Percentiles rank a stretch among this genome's conserved stretches.
Evolutionary conservation across 1,284 basidiomycete genomes (phyloP).

Genomic region (Tilletia caries): DNA sequence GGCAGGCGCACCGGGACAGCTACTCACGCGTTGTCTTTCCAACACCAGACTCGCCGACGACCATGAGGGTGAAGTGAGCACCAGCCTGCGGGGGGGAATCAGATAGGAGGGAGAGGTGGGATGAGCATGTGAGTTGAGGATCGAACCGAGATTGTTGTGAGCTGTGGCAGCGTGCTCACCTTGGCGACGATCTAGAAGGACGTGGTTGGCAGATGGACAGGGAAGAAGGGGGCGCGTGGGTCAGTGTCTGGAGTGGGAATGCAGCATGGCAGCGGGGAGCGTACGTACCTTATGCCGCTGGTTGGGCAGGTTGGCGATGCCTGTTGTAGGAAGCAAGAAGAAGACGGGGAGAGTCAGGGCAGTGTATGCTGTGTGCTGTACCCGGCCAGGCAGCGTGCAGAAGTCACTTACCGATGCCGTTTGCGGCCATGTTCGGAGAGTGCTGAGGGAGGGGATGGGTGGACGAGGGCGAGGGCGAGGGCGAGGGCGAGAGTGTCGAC

Average conservation of each 20-base stretch:
- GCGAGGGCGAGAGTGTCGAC: background rate
- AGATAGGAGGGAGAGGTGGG: background rate
- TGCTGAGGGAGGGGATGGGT: background rate
- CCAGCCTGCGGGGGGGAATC: slow-evolving; percentile 61
- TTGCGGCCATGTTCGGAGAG: background rate
- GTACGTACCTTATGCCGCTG: slow-evolving; percentile 41
- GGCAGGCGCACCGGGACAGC: background rate
- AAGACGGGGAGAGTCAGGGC: background rate
- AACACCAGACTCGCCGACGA: slow-evolving; percentile 72
- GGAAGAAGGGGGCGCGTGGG: background rate
- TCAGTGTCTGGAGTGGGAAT: background rate
- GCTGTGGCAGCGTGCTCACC: background rate
- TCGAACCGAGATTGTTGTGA: background rate
- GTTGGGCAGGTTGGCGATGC: slow-evolving; percentile 90
- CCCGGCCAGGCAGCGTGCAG: background rate
- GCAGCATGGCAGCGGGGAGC: background rate
- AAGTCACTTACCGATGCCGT: slow-evolving; percentile 16
- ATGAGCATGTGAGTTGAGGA: background rate
- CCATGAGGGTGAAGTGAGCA: slow-evolving; percentile 98
- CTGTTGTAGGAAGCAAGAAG: slow-evolving; percentile 21
- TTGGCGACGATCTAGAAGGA: slow-evolving; percentile 68
- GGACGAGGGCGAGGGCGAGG: background rate
- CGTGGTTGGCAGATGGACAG: background rate
- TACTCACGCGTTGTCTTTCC: slow-evolving; percentile 49
- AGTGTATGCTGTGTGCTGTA: background rate